A percentile compares a stretch with the other conserved stretches of the same genome.
These are phyloP conservation scores for Scedosporium minutisporum DNA, from an alignment of 2,329 filamentous ascomycete genomes.

Conservation along the genomic window DNA sequence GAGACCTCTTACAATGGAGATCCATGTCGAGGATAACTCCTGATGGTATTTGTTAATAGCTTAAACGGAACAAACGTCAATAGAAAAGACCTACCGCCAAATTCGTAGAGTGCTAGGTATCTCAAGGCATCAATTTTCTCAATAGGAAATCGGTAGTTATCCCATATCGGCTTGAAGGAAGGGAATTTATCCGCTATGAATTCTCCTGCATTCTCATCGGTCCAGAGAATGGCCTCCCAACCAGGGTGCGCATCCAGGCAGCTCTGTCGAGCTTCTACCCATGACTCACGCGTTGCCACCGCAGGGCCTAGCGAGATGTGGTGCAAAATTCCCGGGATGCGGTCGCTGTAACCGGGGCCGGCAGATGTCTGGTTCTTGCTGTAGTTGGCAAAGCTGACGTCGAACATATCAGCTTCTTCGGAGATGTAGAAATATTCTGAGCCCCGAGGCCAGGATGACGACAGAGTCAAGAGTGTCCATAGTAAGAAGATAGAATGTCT, in stretches of 20 bases:
- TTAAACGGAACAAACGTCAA: not conserved
- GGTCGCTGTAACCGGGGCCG: slow-evolving; percentile 16
- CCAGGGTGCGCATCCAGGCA: slow-evolving; percentile 23
- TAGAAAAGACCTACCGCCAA: not conserved
- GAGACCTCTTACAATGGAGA: slow-evolving; percentile 25
- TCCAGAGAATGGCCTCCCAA: slow-evolving; percentile 19
- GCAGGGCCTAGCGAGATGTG: slow-evolving; percentile 22
- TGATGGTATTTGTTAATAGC: not conserved
- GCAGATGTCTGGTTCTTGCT: slow-evolving; percentile 18
- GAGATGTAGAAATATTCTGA: slow-evolving; percentile 19
- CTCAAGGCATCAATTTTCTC: slow-evolving; percentile 62
- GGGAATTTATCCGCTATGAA: slow-evolving; percentile 60
- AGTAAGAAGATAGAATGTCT: not conserved
- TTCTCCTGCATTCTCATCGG: slow-evolving; percentile 45
- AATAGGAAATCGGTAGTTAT: slow-evolving; percentile 58
- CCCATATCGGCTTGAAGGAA: slow-evolving; percentile 47
- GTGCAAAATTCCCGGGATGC: slow-evolving; percentile 23
- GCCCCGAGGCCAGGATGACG: slow-evolving; percentile 14
- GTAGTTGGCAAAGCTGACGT: slow-evolving; percentile 24
- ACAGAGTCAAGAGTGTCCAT: not conserved
- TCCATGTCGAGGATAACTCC: slow-evolving; percentile 19
- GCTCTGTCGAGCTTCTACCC: slow-evolving; percentile 20
- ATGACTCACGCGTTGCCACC: slow-evolving; percentile 13
- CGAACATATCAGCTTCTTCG: slow-evolving; percentile 17
- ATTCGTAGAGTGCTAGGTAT: slow-evolving; percentile 32